Conservation (phyloP, 768 basidiomycete genomes). For the Leucocoprinus leucothites region DNA sequence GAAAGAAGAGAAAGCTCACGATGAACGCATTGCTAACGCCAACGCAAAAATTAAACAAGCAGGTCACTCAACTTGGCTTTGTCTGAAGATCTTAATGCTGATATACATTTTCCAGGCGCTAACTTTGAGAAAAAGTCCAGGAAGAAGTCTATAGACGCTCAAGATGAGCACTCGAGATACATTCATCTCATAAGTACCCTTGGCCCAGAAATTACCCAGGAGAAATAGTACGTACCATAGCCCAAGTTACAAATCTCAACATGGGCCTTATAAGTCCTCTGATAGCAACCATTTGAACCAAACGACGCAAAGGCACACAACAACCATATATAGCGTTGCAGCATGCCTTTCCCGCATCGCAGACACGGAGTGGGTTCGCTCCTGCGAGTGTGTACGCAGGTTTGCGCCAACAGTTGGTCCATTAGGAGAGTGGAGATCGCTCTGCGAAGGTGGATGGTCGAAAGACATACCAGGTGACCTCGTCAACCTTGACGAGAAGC, state of each 20-base stretch:
- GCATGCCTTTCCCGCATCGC: conserved; percentile 68
- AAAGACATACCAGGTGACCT: conserved; percentile 47
- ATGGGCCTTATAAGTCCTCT: neutral
- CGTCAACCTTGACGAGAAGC: conserved; percentile 25
- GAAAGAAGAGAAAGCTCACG: conserved; percentile 82
- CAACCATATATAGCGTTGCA: conserved; percentile 58
- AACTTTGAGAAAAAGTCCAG: conserved; percentile 78
- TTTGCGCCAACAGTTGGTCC: conserved; percentile 64
- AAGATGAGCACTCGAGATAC: conserved; percentile 76
- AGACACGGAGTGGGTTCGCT: conserved; percentile 73
- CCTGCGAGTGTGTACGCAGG: conserved; percentile 69
- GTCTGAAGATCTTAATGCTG: neutral
- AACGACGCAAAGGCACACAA: conserved; percentile 58
- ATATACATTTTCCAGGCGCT: conserved; percentile 45
- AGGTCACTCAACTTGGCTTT: conserved; percentile 31
- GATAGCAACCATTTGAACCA: conserved; percentile 62
- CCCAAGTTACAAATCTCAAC: neutral
- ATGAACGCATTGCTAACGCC: conserved; percentile 62
- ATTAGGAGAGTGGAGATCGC: conserved; percentile 68
- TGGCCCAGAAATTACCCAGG: conserved; percentile 76
- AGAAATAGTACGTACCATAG: conserved; percentile 63
- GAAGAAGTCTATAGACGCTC: conserved; percentile 62
- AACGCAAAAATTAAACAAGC: conserved; percentile 79
- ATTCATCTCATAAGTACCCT: conserved; percentile 68
- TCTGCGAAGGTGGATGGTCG: conserved; percentile 76